A percentile compares a stretch with the other conserved stretches of the same genome.
Evolutionary conservation across 257 asterid genomes (phyloP).

Genomic region (Leptodermis oblonga): DNA sequence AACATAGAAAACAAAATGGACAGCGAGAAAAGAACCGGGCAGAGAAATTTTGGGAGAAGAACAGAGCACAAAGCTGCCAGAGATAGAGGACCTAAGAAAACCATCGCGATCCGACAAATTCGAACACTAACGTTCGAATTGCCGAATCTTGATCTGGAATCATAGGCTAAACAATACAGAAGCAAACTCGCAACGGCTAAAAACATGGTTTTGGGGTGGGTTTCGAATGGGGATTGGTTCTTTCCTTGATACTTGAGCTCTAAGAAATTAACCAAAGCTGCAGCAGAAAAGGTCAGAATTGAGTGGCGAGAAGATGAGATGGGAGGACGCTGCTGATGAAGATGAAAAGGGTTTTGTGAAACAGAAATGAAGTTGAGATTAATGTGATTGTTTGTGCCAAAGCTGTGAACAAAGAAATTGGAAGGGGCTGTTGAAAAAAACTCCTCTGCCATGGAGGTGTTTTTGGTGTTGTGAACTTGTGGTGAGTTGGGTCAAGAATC

Average conservation of each 20-base stretch:
- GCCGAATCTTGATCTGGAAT: neutral
- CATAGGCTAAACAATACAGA: neutral
- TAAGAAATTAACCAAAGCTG: neutral
- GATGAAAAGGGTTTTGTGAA: too few relatives aligned
- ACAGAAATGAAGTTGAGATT: too few relatives aligned
- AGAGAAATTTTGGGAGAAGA: neutral
- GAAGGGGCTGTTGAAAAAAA: too few relatives aligned
- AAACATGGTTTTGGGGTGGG: constrained; percentile 1
- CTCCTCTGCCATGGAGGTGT: too few relatives aligned
- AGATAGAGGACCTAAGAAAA: neutral
- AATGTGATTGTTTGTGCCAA: too few relatives aligned
- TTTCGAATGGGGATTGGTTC: constrained; percentile 1
- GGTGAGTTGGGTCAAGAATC: too few relatives aligned
- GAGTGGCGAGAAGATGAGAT: too few relatives aligned
- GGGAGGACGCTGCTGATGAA: too few relatives aligned
- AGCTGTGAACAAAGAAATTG: too few relatives aligned
- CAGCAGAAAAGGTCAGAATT: neutral
- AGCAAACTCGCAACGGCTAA: neutral
- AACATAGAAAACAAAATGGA: neutral
- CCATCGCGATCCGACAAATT: neutral
- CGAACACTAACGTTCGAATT: neutral
- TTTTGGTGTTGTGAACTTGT: too few relatives aligned
- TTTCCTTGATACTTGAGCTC: constrained; percentile 13
- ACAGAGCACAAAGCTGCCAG: neutral
- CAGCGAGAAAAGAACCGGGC: neutral